Conservation (phyloP, 2,329 filamentous ascomycete species). For the Fusarium floridanum region DNA sequence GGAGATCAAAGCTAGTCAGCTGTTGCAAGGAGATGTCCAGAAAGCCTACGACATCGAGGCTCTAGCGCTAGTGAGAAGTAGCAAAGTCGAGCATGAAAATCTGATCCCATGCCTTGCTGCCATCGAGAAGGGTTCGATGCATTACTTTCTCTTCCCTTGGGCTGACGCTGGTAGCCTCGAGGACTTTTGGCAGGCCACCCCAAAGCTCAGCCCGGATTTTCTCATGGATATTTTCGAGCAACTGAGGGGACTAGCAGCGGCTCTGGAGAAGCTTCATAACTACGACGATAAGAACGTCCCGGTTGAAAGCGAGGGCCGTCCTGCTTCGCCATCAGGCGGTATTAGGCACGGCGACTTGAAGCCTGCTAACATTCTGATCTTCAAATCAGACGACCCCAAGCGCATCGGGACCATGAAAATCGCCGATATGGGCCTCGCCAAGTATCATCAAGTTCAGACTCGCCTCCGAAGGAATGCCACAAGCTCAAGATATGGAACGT, state of each 20-base stretch:
- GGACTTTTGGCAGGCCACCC: conserved; percentile 15
- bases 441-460: conserved; percentile 10
- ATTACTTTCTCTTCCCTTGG: conserved; percentile 28
- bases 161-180: conserved; percentile 14
- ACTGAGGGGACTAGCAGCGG: neutral
- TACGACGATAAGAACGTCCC: neutral
- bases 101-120: conserved; percentile 14
- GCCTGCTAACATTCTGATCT: conserved; percentile 13
- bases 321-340: neutral
- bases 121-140: conserved; percentile 6
- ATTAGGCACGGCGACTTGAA: conserved; percentile 16
- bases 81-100: conserved; percentile 4
- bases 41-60: conserved; percentile 12
- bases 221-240: conserved; percentile 1
- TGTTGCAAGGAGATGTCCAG: neutral
- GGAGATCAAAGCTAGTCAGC: conserved; percentile 2
- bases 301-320: neutral
- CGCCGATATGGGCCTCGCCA: conserved; percentile 13
- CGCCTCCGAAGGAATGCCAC: conserved; percentile 7
- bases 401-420: conserved; percentile 7
- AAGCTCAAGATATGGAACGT: neutral
- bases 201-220: neutral
- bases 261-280: conserved; percentile 3
- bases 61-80: neutral
- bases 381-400: neutral